Conservation (phyloP, 1,139 yeast species). For the Kazachstania sp. region DNA sequence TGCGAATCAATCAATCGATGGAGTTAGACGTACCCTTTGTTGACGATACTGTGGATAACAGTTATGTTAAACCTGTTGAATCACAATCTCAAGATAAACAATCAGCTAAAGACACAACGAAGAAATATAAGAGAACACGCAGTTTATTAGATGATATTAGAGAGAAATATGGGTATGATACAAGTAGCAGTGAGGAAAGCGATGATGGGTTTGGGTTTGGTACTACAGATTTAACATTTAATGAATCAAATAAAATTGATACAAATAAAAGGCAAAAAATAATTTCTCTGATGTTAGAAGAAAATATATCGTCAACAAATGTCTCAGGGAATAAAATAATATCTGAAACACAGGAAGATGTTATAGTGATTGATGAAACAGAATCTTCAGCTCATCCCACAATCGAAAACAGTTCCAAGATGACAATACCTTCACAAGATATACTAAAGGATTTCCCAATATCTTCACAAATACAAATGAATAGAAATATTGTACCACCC, state of each 20-base stretch:
- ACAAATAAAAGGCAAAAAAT: neutral
- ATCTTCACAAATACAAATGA: neutral
- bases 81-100: neutral
- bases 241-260: neutral
- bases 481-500: neutral
- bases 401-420: neutral
- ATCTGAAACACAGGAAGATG: neutral
- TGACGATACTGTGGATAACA: neutral
- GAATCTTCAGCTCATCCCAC: neutral
- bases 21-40: neutral
- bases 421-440: neutral
- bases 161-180: neutral
- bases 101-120: neutral
- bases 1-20: neutral
- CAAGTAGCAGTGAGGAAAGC: neutral
- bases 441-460: neutral
- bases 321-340: neutral
- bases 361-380: neutral
- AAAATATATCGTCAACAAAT: neutral
- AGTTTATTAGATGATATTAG: slow-evolving; percentile 2
- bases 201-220: neutral
- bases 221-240: neutral
- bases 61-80: neutral
- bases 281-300: neutral
- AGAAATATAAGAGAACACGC: neutral